Conservation (phyloP, 73 alveolate genomes). For the Uronychia setigera region DNA sequence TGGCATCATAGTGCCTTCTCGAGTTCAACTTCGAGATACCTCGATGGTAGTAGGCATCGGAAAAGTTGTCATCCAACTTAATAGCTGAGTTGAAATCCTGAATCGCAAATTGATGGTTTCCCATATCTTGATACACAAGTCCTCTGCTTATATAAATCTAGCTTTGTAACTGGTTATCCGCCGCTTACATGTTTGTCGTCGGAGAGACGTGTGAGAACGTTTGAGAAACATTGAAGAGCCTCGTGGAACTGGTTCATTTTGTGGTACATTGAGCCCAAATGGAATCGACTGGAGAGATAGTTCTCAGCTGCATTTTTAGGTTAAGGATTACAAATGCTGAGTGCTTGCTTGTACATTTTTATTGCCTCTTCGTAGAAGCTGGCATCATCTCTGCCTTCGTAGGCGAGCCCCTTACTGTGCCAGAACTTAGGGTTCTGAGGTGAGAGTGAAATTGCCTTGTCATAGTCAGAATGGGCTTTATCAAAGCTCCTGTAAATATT, state of each 20-base stretch:
- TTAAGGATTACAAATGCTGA: conserved; percentile 6
- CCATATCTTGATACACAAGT: conserved; percentile 84
- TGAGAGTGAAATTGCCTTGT: conserved; percentile 75
- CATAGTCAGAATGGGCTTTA: conserved; percentile 84
- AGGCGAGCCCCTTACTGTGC: conserved; percentile 92
- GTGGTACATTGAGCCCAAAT: conserved; percentile 84
- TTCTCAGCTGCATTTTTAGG: conserved; percentile 14
- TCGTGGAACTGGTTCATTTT: conserved; percentile 65
- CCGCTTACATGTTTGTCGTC: conserved; percentile 49
- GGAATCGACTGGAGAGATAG: conserved; percentile 58
- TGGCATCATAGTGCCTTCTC: conserved; percentile 71
- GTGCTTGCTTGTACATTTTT: conserved; percentile 79
- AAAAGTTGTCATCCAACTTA: conserved; percentile 60
- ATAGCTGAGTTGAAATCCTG: conserved; percentile 81
- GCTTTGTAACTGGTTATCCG: not conserved
- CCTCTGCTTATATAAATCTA: conserved; percentile 81
- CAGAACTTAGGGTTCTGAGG: conserved; percentile 80
- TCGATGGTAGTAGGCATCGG: conserved; percentile 81
- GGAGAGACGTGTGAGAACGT: conserved; percentile 65
- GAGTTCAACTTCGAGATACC: conserved; percentile 80
- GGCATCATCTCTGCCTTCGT: conserved; percentile 59
- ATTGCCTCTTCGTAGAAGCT: conserved; percentile 75
- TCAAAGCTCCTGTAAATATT: conserved; percentile 41
- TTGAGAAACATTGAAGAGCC: conserved; percentile 79
- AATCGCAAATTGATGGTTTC: conserved; percentile 81